These are phyloP conservation scores for Colletotrichum gloeosporioides DNA, from an alignment of 2,329 filamentous ascomycete species.

Conservation along the genomic window DNA sequence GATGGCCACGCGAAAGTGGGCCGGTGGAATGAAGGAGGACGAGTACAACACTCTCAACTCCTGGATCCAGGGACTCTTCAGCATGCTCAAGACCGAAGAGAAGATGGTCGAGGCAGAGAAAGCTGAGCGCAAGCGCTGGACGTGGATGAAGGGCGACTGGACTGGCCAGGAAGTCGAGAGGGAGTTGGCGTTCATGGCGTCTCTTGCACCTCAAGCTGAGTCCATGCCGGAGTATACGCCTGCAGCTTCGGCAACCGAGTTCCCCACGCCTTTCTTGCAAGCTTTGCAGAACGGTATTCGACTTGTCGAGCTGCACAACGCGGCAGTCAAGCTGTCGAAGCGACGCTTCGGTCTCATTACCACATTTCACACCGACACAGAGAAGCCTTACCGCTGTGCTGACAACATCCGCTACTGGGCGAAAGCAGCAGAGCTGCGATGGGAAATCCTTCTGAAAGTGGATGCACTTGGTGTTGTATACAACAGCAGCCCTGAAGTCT, in stretches of 20 bases:
- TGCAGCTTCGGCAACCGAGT: constrained; percentile 40
- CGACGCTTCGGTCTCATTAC: constrained; percentile 90
- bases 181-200: constrained; percentile 81
- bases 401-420: constrained; percentile 96
- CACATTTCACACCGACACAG: constrained; percentile 87
- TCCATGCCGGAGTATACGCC: constrained; percentile 73
- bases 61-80: constrained; percentile 82
- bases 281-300: constrained; percentile 79
- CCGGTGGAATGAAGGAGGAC: constrained; percentile 78
- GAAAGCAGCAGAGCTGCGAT: constrained; percentile 93
- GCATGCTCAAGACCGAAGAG: constrained; percentile 79
- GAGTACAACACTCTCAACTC: constrained; percentile 77
- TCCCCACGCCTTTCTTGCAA: constrained; percentile 76
- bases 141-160: constrained; percentile 85
- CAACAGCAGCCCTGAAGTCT: constrained; percentile 70
- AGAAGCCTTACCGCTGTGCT: constrained; percentile 90
- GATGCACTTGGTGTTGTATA: constrained; percentile 89
- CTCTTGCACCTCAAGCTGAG: constrained; percentile 68
- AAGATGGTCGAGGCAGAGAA: constrained; percentile 76
- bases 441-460: constrained; percentile 83
- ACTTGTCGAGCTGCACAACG: constrained; percentile 89
- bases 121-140: constrained; percentile 75
- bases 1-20: constrained; percentile 88
- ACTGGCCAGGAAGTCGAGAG: constrained; percentile 74
- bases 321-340: constrained; percentile 82